These are phyloP conservation scores for Cucurbita maxima DNA, from an alignment of 306 rosid genomes.

Conservation along the genomic window DNA sequence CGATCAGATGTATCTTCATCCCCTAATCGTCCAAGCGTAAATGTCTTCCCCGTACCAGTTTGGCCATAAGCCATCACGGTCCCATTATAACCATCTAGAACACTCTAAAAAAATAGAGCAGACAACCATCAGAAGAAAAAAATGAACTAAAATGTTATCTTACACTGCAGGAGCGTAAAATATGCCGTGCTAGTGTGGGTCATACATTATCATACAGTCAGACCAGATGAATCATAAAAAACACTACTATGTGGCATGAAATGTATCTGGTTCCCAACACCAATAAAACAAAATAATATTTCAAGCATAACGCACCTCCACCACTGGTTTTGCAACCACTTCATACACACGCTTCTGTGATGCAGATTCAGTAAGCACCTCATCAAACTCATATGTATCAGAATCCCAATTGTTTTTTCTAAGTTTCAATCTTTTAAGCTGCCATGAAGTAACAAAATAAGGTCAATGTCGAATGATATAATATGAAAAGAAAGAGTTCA, in stretches of 20 bases:
- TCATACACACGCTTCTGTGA: conserved; percentile 96
- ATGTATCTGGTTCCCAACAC: neutral
- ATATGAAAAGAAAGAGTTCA: neutral
- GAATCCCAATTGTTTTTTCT: conserved; percentile 93
- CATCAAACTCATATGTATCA: conserved; percentile 86
- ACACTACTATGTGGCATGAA: neutral
- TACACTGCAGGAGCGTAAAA: neutral
- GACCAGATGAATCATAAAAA: neutral
- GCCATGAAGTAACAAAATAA: conserved; percentile 15
- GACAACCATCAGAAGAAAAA: neutral
- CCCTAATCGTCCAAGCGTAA: conserved; percentile 83
- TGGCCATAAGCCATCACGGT: conserved; percentile 99
- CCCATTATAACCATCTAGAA: conserved; percentile 90
- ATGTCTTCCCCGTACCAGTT: conserved; percentile 96
- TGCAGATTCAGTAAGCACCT: conserved; percentile 75
- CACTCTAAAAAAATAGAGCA: conserved; percentile 50
- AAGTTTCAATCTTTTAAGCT: conserved; percentile 88
- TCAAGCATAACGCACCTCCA: conserved; percentile 47
- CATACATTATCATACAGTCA: neutral
- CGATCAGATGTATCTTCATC: conserved; percentile 75
- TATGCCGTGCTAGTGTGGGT: neutral
- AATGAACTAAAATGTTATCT: neutral
- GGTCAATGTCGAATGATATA: neutral
- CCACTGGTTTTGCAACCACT: conserved; percentile 98
- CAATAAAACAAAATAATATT: neutral